Percentiles rank a stretch among this genome's conserved stretches.
Conservation (phyloP, 2,329 filamentous ascomycete genomes). For the Arthrobotrys sinensis region DNA sequence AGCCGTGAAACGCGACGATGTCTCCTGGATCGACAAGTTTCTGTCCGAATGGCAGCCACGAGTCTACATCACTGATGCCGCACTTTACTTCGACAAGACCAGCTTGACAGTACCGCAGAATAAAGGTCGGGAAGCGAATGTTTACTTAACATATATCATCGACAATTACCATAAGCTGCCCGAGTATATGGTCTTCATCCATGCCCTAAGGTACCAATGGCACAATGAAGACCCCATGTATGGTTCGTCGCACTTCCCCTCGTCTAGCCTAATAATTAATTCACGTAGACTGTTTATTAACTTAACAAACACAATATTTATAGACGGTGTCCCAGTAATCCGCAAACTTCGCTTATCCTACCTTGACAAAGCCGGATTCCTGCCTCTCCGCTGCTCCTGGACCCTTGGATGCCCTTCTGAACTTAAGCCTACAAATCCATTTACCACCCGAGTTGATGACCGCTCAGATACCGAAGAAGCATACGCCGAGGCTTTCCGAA, state of each 20-base stretch:
- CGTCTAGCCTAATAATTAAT: neutral
- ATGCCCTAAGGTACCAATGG: slow-evolving; percentile 57
- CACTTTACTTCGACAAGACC: slow-evolving; percentile 40
- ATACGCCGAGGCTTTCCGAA: slow-evolving; percentile 42
- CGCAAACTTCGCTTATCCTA: slow-evolving; percentile 62
- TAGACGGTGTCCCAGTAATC: slow-evolving; percentile 45
- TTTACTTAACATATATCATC: slow-evolving; percentile 76
- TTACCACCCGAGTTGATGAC: slow-evolving; percentile 67
- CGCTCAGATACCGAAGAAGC: slow-evolving; percentile 55
- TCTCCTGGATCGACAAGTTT: slow-evolving; percentile 69
- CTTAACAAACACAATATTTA: neutral
- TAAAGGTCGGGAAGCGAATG: slow-evolving; percentile 76
- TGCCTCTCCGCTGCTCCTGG: slow-evolving; percentile 75
- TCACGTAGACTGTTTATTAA: neutral
- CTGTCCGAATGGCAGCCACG: slow-evolving; percentile 65
- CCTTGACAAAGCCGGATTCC: slow-evolving; percentile 73
- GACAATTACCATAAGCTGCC: slow-evolving; percentile 73
- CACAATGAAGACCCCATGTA: slow-evolving; percentile 69
- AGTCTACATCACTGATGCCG: slow-evolving; percentile 61
- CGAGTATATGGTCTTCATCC: slow-evolving; percentile 60
- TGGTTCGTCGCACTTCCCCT: slow-evolving; percentile 24
- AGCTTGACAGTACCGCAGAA: slow-evolving; percentile 65
- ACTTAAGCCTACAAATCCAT: slow-evolving; percentile 67
- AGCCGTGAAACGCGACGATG: slow-evolving; percentile 65
- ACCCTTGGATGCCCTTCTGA: slow-evolving; percentile 74